These are phyloP conservation scores for Metroxylon sagu DNA, from an alignment of 176 grass and related monocot genomes.

Conservation along the genomic window DNA sequence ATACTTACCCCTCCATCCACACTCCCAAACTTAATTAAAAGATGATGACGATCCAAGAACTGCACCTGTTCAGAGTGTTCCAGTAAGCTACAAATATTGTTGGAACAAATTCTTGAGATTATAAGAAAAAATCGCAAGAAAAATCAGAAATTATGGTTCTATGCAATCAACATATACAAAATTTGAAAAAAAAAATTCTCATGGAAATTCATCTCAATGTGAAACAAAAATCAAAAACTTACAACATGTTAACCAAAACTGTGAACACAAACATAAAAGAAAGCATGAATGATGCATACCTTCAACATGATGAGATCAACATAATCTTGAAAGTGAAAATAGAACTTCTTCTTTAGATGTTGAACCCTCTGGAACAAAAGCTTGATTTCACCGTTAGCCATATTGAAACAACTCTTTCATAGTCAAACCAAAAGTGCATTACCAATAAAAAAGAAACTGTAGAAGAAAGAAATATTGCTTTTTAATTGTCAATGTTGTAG, in stretches of 20 bases:
- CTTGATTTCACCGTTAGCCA: neutral
- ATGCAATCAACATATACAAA: slow-evolving; percentile 18
- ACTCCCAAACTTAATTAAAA: slow-evolving; percentile 95
- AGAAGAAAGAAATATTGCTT: too few species aligned
- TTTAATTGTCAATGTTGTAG: too few species aligned
- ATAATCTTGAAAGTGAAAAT: slow-evolving; percentile 98
- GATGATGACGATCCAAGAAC: slow-evolving; percentile 89
- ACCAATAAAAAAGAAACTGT: too few species aligned
- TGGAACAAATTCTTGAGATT: slow-evolving; percentile 19
- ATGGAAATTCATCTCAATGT: too few species aligned
- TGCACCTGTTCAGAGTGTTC: slow-evolving; percentile 62
- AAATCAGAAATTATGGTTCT: slow-evolving; percentile 8
- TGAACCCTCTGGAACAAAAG: slow-evolving; percentile 86
- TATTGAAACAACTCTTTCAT: too few species aligned
- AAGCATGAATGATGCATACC: slow-evolving; percentile 31
- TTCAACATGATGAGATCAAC: slow-evolving; percentile 95
- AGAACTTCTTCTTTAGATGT: slow-evolving; percentile 93
- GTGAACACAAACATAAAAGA: slow-evolving; percentile 5
- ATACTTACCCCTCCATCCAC: slow-evolving; percentile 78
- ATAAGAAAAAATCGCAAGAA: slow-evolving; percentile 2
- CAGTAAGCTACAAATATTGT: slow-evolving; percentile 41
- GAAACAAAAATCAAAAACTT: neutral
- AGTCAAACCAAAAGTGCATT: too few species aligned
- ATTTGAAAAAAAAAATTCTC: neutral
- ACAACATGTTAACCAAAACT: too few species aligned